Evolutionary conservation across 179 eudicot genomes (phyloP).

Genomic region (Dionaea muscipula): DNA sequence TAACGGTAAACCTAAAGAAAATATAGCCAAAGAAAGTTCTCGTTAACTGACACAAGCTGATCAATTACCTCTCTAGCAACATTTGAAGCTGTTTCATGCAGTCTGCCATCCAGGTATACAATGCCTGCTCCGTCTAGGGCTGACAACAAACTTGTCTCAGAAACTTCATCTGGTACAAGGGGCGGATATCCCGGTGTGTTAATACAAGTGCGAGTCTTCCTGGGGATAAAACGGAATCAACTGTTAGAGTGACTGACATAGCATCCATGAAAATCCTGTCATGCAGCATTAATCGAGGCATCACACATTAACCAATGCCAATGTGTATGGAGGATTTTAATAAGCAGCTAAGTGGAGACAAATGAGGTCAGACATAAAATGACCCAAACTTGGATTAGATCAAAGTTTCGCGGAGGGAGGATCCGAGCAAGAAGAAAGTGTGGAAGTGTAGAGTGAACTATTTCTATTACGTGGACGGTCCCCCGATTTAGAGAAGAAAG

Average conservation of each 20-base stretch:
- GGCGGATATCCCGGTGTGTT: constrained; percentile 87
- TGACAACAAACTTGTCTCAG: constrained; percentile 32
- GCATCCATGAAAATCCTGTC: not conserved
- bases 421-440: too few relatives aligned
- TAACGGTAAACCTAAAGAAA: too few relatives aligned
- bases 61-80: constrained; percentile 66
- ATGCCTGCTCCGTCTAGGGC: constrained; percentile 42
- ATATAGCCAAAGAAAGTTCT: too few relatives aligned
- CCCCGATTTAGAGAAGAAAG: too few relatives aligned
- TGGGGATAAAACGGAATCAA: constrained; percentile 17
- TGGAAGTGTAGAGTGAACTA: too few relatives aligned
- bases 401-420: too few relatives aligned
- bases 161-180: constrained; percentile 60
- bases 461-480: too few relatives aligned
- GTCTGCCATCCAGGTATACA: constrained; percentile 67
- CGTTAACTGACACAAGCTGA: not conserved
- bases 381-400: too few relatives aligned
- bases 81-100: constrained; percentile 68
- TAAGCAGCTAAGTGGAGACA: too few relatives aligned
- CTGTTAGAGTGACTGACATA: not conserved
- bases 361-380: too few relatives aligned
- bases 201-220: constrained; percentile 92
- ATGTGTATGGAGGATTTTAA: too few relatives aligned
- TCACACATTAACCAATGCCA: too few relatives aligned
- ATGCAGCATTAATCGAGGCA: not conserved